Base-by-base conservation (phyloP, 306 rosid species). In the Mimosa bimucronata region DNA sequence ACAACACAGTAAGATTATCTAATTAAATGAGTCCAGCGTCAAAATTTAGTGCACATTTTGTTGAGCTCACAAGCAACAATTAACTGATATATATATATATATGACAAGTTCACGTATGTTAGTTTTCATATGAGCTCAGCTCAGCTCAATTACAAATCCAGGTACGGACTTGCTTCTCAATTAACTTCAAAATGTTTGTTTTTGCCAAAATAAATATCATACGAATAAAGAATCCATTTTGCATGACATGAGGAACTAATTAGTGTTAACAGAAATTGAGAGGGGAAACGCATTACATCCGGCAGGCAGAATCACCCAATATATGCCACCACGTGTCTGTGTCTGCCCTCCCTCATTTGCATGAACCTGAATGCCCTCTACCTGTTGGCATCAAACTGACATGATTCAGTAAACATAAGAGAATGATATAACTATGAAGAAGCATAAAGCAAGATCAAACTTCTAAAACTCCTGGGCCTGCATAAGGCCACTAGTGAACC, bases 281-380 rank as follows among this genome's bases (percentile, higher is more conserved):
- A 80, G 76, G 75, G 73, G 74, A 81, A 72, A 84, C 37, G 80
- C 66, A 73, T 86, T 94, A 94, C 98, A 94, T 94, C 98, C 98
- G 31, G 98, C 98, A 30, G 98, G 98, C 87, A 94, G 88, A 88
- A 94, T 94, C 79, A 94, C 26, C 97, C 98, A 94, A 82, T 94
- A 94, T 58, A 86, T 60, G 65, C 98, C 98, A n/a, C 98, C 98
- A 66, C 98, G 94, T 5, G 98, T 94, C 79, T 88, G 90, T 44
- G 98, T 94, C 65, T 77, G 58, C 61, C 98, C 98, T 45, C 98
- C 98, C 88, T 94, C 98, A 71, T 94, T 85, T 79, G 93, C 94
- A 15, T 92, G 96, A 81, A 94, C 98, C 85, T 94, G 86, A 31
- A 92, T 94, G 65, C 98, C 98, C 76, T 88, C 98, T 79, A 94